Conservation (phyloP, 176 grass and related monocot species). For the Neostapfia colusana region DNA sequence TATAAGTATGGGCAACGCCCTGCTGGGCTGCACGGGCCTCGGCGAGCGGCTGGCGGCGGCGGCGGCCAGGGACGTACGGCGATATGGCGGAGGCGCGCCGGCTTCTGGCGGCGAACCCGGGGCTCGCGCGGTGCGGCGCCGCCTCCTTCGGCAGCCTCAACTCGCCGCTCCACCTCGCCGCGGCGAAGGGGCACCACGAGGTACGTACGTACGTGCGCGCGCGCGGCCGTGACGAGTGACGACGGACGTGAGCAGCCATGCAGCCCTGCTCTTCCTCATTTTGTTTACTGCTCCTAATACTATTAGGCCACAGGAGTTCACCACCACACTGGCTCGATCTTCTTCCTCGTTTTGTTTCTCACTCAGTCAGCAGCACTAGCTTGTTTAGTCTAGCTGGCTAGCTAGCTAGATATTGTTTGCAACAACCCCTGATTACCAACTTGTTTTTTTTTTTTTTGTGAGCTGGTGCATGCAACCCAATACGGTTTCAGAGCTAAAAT, state of each 20-base stretch:
- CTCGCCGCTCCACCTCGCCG: slow-evolving; percentile 87
- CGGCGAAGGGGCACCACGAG: slow-evolving; percentile 68
- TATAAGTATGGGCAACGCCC: slow-evolving; percentile 72
- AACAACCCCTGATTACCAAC: background rate
- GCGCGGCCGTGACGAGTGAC: no score
- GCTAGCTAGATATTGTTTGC: no score
- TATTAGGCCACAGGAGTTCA: background rate
- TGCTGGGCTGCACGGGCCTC: slow-evolving; percentile 60
- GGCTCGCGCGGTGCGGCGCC: slow-evolving; percentile 59
- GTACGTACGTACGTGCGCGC: slow-evolving; percentile 40
- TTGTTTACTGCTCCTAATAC: background rate
- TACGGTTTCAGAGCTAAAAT: no score
- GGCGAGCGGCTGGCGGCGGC: slow-evolving; percentile 71
- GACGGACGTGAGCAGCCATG: no score
- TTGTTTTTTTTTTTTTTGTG: background rate
- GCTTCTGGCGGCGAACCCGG: slow-evolving; percentile 55
- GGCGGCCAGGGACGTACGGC: slow-evolving; percentile 69
- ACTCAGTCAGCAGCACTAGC: background rate
- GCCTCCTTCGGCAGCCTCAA: slow-evolving; percentile 75
- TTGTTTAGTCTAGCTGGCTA: background rate
- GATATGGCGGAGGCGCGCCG: slow-evolving; percentile 55
- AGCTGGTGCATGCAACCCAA: background rate
- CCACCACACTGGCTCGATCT: no score
- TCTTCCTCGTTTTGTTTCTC: no score
- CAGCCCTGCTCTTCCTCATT: no score